Conservation (phyloP, 345 rosid species). For the Turnera subulata region DNA sequence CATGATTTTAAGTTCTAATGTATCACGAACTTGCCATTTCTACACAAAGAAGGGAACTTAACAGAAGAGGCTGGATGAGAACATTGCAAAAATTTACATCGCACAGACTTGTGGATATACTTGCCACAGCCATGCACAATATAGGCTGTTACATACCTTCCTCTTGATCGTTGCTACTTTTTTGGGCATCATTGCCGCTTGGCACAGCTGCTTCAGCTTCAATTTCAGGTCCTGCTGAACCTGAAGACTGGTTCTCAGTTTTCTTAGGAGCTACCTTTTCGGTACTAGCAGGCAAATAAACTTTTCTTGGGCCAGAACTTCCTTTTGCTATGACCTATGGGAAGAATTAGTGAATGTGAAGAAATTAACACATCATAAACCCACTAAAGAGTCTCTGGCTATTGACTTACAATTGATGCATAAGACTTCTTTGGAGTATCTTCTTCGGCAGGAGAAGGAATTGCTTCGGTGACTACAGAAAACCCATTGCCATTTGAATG, state of each 20-base stretch:
- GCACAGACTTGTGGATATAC: background rate
- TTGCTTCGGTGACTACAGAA: slow-evolving; percentile 16
- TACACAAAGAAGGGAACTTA: background rate
- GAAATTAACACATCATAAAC: background rate
- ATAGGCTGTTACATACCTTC: slow-evolving; percentile 20
- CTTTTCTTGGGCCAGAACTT: slow-evolving; percentile 15
- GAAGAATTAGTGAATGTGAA: background rate
- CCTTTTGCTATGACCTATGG: slow-evolving; percentile 21
- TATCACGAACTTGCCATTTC: background rate
- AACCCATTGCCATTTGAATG: slow-evolving; percentile 7
- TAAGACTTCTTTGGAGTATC: slow-evolving; percentile 27
- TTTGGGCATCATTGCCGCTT: slow-evolving; percentile 16
- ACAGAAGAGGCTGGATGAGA: background rate
- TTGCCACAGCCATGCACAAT: background rate
- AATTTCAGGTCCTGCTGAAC: slow-evolving; percentile 6
- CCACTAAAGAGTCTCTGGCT: background rate
- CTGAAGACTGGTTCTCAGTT: slow-evolving; percentile 9
- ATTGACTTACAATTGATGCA: slow-evolving; percentile 30
- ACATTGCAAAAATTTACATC: background rate
- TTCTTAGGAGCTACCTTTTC: slow-evolving; percentile 13
- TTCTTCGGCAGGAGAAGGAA: slow-evolving; percentile 11
- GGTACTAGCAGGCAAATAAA: slow-evolving; percentile 13
- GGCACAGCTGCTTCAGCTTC: slow-evolving; percentile 18
- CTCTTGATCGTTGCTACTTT: slow-evolving; percentile 11
- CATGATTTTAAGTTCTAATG: background rate